Conservation (phyloP, 2,329 filamentous ascomycete genomes). For the Hypoxylon rubiginosum region DNA sequence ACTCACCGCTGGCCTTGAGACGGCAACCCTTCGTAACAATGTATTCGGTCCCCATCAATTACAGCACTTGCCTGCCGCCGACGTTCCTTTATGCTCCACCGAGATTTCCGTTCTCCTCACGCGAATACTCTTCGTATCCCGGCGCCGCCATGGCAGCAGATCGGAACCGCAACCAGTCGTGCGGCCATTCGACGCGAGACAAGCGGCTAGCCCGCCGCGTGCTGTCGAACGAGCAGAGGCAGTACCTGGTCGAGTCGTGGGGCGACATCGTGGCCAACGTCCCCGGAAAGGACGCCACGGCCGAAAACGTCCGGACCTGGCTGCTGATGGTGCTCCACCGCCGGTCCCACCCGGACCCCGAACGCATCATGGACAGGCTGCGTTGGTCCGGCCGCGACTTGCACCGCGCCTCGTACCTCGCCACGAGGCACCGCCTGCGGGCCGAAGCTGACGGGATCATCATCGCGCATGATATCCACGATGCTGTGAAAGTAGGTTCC, state of each 20-base stretch:
- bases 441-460: slow-evolving; percentile 40
- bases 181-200: slow-evolving; percentile 24
- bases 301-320: slow-evolving; percentile 43
- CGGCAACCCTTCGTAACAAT: no score
- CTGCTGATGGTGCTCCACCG: slow-evolving; percentile 43
- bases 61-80: no score
- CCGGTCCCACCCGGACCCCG: slow-evolving; percentile 43
- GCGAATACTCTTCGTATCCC: not conserved
- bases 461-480: slow-evolving; percentile 46
- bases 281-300: slow-evolving; percentile 39
- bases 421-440: slow-evolving; percentile 42
- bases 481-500: slow-evolving; percentile 37
- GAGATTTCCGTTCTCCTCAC: no score
- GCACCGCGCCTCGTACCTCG: slow-evolving; percentile 41
- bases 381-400: slow-evolving; percentile 44
- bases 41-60: no score
- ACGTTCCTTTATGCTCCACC: no score
- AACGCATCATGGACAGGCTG: slow-evolving; percentile 34
- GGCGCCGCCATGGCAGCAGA: not conserved
- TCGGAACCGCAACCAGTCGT: slow-evolving; percentile 22
- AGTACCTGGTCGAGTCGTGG: slow-evolving; percentile 34
- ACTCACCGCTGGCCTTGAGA: no score
- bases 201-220: slow-evolving; percentile 30
- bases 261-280: slow-evolving; percentile 40
- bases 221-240: slow-evolving; percentile 22